Percentiles rank a stretch among this genome's conserved stretches.
Evolutionary conservation across 179 eudicot species (phyloP).

Genomic region (Nepenthes alata): DNA sequence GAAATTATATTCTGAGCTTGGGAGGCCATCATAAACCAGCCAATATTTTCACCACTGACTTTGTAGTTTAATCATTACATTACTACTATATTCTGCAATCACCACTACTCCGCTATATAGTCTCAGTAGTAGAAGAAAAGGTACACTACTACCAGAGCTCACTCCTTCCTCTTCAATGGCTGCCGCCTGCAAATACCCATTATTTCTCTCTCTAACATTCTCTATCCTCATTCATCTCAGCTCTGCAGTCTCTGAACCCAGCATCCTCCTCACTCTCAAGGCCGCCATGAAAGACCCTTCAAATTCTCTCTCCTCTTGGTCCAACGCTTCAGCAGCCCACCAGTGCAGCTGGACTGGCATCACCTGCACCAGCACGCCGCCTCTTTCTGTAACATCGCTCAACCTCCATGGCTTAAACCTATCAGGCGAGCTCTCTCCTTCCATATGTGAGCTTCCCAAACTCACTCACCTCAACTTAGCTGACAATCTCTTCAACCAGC

Average conservation of each 20-base stretch:
- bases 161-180: slow-evolving; percentile 48
- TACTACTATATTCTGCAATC: no score
- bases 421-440: slow-evolving; percentile 67
- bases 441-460: slow-evolving; percentile 36
- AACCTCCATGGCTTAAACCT: slow-evolving; percentile 59
- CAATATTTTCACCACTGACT: no score
- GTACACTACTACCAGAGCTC: neutral
- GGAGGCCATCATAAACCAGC: no score
- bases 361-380: slow-evolving; percentile 16
- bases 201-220: slow-evolving; percentile 16
- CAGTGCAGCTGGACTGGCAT: slow-evolving; percentile 77
- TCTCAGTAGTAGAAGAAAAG: no score
- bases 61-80: no score
- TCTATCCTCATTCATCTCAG: slow-evolving; percentile 4
- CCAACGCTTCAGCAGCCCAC: slow-evolving; percentile 33
- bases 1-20: no score
- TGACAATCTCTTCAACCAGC: slow-evolving; percentile 54
- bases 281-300: slow-evolving; percentile 54
- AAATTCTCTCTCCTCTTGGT: slow-evolving; percentile 55
- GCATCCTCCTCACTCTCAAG: slow-evolving; percentile 60
- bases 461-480: slow-evolving; percentile 61
- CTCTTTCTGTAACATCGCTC: slow-evolving; percentile 34
- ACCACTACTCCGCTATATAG: no score
- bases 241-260: slow-evolving; percentile 34
- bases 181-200: slow-evolving; percentile 16